Conservation (phyloP, 2,329 filamentous ascomycete species). For the Paraphaeosphaeria minitans region DNA sequence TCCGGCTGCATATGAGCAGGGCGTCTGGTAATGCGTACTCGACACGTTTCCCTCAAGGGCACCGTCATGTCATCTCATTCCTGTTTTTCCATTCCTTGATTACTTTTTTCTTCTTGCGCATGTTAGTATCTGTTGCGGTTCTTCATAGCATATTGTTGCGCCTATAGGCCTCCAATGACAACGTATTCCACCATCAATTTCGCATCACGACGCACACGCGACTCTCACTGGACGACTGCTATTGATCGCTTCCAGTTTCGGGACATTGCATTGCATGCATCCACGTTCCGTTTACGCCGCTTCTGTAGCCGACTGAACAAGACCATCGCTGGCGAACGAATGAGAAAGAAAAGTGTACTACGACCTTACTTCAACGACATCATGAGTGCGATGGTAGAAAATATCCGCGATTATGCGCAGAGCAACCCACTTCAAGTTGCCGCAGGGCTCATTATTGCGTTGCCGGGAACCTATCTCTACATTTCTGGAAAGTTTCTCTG, state of each 20-base stretch:
- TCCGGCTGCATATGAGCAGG: conserved; percentile 37
- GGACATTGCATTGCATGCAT: conserved; percentile 3
- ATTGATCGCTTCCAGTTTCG: not conserved
- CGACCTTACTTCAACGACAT: not conserved
- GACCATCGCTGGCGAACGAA: not conserved
- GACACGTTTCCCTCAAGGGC: conserved; percentile 29
- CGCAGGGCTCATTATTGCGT: conserved; percentile 24
- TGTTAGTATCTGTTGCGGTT: conserved; percentile 13
- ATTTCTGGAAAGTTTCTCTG: conserved; percentile 21
- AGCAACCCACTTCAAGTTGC: conserved; percentile 27
- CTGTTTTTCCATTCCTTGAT: conserved; percentile 4
- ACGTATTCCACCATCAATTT: conserved; percentile 22
- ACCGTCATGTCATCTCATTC: conserved; percentile 7
- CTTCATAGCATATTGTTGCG: conserved; percentile 22
- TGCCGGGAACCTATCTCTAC: conserved; percentile 28
- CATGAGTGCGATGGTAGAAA: conserved; percentile 28
- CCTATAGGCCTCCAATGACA: conserved; percentile 29
- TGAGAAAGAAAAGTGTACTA: not conserved
- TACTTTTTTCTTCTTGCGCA: conserved; percentile 13
- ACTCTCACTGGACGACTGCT: not conserved
- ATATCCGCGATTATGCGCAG: conserved; percentile 29
- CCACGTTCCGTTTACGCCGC: conserved; percentile 1
- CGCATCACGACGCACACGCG: not conserved
- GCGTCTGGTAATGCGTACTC: conserved; percentile 33
- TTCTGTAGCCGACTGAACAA: not conserved